Evolutionary conservation across 1,284 basidiomycete species (phyloP), one percentile per base, ranked within the genome.

Genomic region (Naganishia cerealis): DNA sequence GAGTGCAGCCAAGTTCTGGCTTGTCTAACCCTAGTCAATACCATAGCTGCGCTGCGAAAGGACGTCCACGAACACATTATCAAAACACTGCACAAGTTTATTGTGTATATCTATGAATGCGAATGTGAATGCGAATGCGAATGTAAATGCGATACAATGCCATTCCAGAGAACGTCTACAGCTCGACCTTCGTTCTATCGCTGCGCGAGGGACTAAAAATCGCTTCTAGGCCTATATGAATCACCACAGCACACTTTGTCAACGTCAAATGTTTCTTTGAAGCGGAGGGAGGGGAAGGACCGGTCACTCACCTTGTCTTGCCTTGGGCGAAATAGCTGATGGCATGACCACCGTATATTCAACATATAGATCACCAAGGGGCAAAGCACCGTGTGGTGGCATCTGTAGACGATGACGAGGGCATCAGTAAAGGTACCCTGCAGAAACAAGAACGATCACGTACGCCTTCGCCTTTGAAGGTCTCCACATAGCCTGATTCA

Each of bases 271-370:
- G n/a, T 21, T 24, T 10, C 46, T 50, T 18, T 2, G n/a, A 29
- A 36, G 10, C 21, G 33, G 18, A 42, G 8, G 53, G 16, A 8
- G 39, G 48, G 18, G 40, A n/a, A 57, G 33, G 24, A 52, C 18
- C 29, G 56, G 26, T 10, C 43, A 76, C 80, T 75, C 65, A 94
- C 92, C 90, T 78, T 84, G 84, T 74, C 87, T 86, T 69, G 86
- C 85, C 46, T 87, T 85, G 55, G 85, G 75, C 48, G 87, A 84
- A 26, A 97, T 80, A 58, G 87, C 84, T 53, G 85, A 82, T 0
- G 94, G 94, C 65, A 97, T 80, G 26, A 96, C 87, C 58, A 97
- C 91, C 62, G 86, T 90, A 81, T 94, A 97, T 79, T 96, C 92
- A 59, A 97, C 85, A 76, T 87, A 97, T 66, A 97, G 82, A 78